These are phyloP conservation scores for Diaporthe caulivora DNA, from an alignment of 2,329 filamentous ascomycete genomes.

Conservation along the genomic window DNA sequence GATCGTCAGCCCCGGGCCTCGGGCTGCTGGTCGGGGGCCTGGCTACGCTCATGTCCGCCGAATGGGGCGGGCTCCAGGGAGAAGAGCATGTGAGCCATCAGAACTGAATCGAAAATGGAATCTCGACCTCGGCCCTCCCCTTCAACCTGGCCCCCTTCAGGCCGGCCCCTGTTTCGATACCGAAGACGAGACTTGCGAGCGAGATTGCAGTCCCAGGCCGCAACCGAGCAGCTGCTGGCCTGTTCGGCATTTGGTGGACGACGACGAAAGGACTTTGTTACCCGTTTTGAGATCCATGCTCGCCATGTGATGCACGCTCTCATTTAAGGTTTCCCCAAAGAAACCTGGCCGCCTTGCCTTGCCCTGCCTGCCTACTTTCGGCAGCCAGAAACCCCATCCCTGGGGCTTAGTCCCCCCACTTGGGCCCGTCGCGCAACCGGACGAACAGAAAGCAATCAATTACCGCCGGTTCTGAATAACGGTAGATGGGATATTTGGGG, in stretches of 20 bases:
- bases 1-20: not conserved
- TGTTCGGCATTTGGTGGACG: not conserved
- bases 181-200: conserved; percentile 10
- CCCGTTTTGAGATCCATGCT: conserved; percentile 28
- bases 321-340: conserved; percentile 17
- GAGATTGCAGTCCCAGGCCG: conserved; percentile 25
- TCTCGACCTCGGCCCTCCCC: not conserved
- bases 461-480: not conserved
- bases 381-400: conserved; percentile 2
- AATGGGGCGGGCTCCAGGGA: not conserved
- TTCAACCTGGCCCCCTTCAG: conserved; percentile 7
- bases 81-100: conserved; percentile 13
- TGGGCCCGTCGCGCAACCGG: not conserved
- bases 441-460: conserved; percentile 6
- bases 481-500: not conserved
- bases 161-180: conserved; percentile 12
- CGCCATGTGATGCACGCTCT: conserved; percentile 26
- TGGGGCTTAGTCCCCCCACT: conserved; percentile 4
- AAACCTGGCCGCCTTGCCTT: not conserved
- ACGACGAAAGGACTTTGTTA: conserved; percentile 16
- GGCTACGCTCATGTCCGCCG: conserved; percentile 7
- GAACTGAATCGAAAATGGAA: not conserved
- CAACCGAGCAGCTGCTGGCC: not conserved
- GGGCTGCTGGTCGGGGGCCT: conserved; percentile 2
- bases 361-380: too few relatives aligned